phyloP scores from a whole-genome alignment of 176 grass and related monocot genomes.

The Zea luxurians region DNA sequence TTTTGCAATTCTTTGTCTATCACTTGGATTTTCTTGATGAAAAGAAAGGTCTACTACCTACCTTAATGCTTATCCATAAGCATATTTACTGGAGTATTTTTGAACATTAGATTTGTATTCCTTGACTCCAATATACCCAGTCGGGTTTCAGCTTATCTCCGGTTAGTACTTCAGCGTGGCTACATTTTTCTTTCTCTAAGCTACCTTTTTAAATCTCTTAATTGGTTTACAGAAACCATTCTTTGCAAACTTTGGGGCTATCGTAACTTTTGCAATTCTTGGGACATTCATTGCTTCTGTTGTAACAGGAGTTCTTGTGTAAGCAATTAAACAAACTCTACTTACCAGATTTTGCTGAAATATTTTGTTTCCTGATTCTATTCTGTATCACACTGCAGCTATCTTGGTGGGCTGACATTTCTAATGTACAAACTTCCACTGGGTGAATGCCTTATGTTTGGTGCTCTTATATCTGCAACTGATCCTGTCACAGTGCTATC shows the following conservation, averaged over 20 bases:
- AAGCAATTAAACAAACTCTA: conserved; percentile 43
- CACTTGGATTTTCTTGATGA: conserved; percentile 1
- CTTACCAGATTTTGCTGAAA: conserved; percentile 5
- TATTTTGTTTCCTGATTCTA: conserved; percentile 33
- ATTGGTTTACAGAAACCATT: conserved; percentile 79
- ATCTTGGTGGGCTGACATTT: conserved; percentile 92
- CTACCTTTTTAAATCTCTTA: conserved; percentile 30
- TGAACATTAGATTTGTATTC: conserved; percentile 40
- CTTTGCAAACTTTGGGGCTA: conserved; percentile 98
- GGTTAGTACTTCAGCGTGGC: conserved; percentile 52
- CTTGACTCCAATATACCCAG: conserved; percentile 86
- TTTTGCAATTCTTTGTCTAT: conserved; percentile 31
- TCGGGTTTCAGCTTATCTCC: conserved; percentile 99
- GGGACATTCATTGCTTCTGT: conserved; percentile 93
- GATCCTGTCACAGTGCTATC: conserved; percentile 99
- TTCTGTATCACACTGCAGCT: conserved; percentile 52
- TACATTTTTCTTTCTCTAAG: conserved; percentile 27
- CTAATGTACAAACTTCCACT: conserved; percentile 94
- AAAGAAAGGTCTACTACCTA: conserved; percentile 19
- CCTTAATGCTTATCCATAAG: conserved; percentile 21
- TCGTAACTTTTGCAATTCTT: conserved; percentile 94
- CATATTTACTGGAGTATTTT: background rate
- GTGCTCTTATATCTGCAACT: conserved; percentile 95
- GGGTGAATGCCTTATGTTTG: conserved; percentile 97
- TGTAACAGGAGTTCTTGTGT: conserved; percentile 95